Base-by-base conservation (phyloP, 257 asterid species). In the Lycium ferocissimum region DNA sequence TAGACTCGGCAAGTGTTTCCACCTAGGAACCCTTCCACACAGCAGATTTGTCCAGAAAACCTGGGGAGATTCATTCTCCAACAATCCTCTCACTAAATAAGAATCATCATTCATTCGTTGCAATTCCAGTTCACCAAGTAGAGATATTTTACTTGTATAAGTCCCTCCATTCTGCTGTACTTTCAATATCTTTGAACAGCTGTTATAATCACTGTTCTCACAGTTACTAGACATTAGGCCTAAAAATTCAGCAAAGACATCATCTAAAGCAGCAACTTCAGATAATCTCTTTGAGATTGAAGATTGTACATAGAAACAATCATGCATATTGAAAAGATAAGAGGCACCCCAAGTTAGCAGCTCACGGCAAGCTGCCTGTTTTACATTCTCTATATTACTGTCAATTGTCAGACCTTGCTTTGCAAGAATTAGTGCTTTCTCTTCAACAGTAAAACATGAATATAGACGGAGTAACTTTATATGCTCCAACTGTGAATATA, bases 381-480 rank as follows among this genome's bases (percentile, higher is more conserved):
- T 89, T 53, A 90, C 67, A 20, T 57, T 87, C 49, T 57, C 40
- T 53, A 84, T n/a, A 54, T 61, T 88, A 69, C 90, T 88, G 56
- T 88, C 94, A 56, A 84, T 85, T 49, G 83, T 15, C 79, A n/a
- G n/a, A 49, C 94, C 93, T 85, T 90, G 88, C 92, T 90, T 92
- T 65, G 95, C 83, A 63, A 92, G 89, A 65, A 92, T 86, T 56
- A 94, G 89, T 38, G 80, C 51, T 70, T 90, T 92, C 80, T 94
- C 97, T 88, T 94, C 98, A 83, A 94, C 84, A 0, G 92, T 94
- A 84, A 73, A 73, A 71, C 86, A 85, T 61, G 97, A 91, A 86
- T 92, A 94, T 20, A 94, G 65, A 15, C 97, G 95, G 72, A 94
- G 91, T 69, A 93, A 87, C 87, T 92, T 92, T 85, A 94, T 87